Conservation (phyloP, 441 rosid species). For the Erysimum cheiri region DNA sequence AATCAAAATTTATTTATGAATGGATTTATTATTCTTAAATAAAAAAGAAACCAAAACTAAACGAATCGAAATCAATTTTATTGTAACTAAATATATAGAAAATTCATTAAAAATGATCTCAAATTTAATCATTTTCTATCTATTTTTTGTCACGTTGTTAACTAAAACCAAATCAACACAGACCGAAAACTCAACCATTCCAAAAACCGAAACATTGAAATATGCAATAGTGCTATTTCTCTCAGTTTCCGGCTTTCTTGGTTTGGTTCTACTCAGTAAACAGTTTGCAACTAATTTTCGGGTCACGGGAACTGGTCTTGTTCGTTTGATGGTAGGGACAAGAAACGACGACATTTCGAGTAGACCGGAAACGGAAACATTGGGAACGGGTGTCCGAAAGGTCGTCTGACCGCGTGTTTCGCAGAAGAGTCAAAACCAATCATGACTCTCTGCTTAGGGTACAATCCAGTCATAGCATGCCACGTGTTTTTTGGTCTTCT, state of each 20-base stretch:
- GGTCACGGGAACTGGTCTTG: constrained; percentile 4
- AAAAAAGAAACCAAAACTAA: too few relatives aligned
- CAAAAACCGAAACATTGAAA: too few relatives aligned
- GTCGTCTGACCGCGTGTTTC: constrained; percentile 33
- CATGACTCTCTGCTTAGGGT: constrained; percentile 29
- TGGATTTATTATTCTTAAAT: too few relatives aligned
- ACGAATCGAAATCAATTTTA: too few relatives aligned
- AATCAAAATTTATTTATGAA: too few relatives aligned
- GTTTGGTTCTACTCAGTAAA: background rate
- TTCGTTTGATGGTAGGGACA: background rate
- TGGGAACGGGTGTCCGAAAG: constrained; percentile 44
- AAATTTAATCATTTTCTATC: too few relatives aligned
- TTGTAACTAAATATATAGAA: too few relatives aligned
- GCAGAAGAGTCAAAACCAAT: constrained; percentile 41
- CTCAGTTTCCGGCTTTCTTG: background rate
- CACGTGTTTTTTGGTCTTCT: constrained; percentile 20
- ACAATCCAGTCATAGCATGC: background rate
- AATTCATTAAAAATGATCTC: too few relatives aligned
- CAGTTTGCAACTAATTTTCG: background rate
- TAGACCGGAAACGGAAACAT: constrained; percentile 39
- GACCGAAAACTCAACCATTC: too few relatives aligned
- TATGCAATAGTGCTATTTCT: background rate
- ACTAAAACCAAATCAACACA: too few relatives aligned
- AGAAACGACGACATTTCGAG: constrained; percentile 16
- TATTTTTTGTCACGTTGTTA: too few relatives aligned